These are phyloP conservation scores for Candida loeiensis DNA, from an alignment of 805 yeast species.

Conservation along the genomic window DNA sequence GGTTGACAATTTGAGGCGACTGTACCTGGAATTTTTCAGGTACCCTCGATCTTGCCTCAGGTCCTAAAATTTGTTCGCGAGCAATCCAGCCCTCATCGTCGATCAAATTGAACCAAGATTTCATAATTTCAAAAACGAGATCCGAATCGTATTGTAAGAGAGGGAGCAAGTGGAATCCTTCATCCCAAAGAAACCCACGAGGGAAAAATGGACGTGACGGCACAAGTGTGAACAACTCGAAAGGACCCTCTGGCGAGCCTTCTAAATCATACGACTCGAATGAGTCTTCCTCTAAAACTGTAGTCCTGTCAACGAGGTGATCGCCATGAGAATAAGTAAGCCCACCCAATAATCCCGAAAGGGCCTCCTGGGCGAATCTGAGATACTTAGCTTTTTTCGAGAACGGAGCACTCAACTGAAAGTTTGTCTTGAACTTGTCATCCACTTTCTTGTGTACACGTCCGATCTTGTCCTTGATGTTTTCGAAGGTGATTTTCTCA, in stretches of 20 bases:
- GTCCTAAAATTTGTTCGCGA: conserved; percentile 89
- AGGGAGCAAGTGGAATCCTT: conserved; percentile 90
- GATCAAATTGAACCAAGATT: conserved; percentile 83
- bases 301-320: conserved; percentile 71
- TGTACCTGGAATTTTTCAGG: conserved; percentile 82
- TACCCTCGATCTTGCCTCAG: conserved; percentile 83
- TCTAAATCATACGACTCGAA: conserved; percentile 50
- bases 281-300: conserved; percentile 65
- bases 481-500: conserved; percentile 36
- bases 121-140: conserved; percentile 69
- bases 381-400: conserved; percentile 36
- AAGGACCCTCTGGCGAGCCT: conserved; percentile 72
- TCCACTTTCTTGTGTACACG: conserved; percentile 40
- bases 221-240: conserved; percentile 72
- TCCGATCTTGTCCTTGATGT: conserved; percentile 34
- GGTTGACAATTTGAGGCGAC: conserved; percentile 87
- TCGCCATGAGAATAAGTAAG: conserved; percentile 85
- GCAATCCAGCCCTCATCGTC: conserved; percentile 97
- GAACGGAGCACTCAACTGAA: conserved; percentile 55
- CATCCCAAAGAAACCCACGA: conserved; percentile 98
- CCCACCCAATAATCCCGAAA: conserved; percentile 87
- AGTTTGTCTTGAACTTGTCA: conserved; percentile 47
- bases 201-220: conserved; percentile 96
- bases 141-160: conserved; percentile 80
- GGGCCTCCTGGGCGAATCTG: conserved; percentile 68